Conservation (phyloP, 768 basidiomycete species). For the Pulveroboletus sp. region DNA sequence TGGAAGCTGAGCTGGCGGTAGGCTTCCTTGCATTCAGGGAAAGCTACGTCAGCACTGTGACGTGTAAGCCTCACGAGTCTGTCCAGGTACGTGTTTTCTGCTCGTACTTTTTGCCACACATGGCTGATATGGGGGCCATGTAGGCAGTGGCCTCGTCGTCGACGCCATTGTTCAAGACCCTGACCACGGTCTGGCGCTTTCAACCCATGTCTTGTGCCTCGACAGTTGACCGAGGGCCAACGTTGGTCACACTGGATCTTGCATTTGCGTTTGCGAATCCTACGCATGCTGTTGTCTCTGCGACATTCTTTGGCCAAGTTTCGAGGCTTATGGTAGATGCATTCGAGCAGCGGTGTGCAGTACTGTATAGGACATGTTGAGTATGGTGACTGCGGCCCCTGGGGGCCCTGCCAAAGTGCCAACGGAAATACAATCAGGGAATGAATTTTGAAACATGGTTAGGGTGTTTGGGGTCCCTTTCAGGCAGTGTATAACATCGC, state of each 20-base stretch:
- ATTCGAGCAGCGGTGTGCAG: constrained; percentile 81
- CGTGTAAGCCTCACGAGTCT: constrained; percentile 70
- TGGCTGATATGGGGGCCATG: constrained; percentile 10
- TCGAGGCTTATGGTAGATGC: constrained; percentile 88
- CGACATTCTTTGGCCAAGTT: constrained; percentile 83
- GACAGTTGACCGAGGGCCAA: constrained; percentile 43
- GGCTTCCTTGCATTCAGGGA: constrained; percentile 88
- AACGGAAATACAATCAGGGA: background rate
- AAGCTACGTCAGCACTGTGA: constrained; percentile 83
- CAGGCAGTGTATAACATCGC: constrained; percentile 35
- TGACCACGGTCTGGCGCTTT: constrained; percentile 75
- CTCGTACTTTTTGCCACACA: constrained; percentile 1
- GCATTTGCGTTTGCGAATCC: constrained; percentile 87
- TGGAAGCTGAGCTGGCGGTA: constrained; percentile 85
- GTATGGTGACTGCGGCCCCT: too few species aligned
- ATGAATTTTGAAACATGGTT: constrained; percentile 1
- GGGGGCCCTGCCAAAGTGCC: background rate
- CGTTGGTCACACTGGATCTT: constrained; percentile 81
- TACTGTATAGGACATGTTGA: constrained; percentile 55
- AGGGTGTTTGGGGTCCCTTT: constrained; percentile 30
- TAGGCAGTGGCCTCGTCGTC: constrained; percentile 73
- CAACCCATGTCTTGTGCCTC: constrained; percentile 50
- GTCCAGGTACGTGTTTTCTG: constrained; percentile 53
- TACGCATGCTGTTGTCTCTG: constrained; percentile 77
- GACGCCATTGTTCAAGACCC: constrained; percentile 70